Conservation (phyloP, 345 rosid species). For the Camelina neglecta region DNA sequence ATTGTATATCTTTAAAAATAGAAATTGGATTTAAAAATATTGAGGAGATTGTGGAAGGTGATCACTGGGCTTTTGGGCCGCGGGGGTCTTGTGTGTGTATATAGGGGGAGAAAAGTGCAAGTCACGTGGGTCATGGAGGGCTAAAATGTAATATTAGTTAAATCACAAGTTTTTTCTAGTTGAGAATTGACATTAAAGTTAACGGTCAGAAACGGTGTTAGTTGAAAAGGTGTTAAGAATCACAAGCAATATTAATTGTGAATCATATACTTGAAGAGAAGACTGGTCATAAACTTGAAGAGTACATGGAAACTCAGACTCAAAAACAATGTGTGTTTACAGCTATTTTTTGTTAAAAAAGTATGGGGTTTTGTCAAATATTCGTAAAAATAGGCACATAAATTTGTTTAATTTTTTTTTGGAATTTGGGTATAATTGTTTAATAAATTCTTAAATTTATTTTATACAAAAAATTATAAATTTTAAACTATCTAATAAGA, state of each 20-base stretch:
- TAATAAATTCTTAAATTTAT: too few species aligned
- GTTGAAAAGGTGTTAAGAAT: background rate
- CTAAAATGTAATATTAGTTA: conserved; percentile 7
- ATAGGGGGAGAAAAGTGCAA: background rate
- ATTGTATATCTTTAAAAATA: background rate
- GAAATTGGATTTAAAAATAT: background rate
- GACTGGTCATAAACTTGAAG: too few species aligned
- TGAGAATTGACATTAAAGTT: conserved; percentile 7
- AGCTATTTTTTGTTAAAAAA: too few species aligned
- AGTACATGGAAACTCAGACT: too few species aligned
- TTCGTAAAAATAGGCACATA: too few species aligned
- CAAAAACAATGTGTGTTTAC: too few species aligned
- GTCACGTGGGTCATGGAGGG: conserved; percentile 30
- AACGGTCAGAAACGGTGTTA: conserved; percentile 27
- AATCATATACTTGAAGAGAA: too few species aligned
- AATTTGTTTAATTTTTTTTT: too few species aligned
- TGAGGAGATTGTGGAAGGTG: background rate
- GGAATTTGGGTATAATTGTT: too few species aligned
- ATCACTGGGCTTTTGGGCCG: conserved; percentile 32
- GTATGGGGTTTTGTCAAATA: too few species aligned
- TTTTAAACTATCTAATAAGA: too few species aligned
- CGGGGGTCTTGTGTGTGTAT: conserved; percentile 21
- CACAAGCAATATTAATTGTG: background rate
- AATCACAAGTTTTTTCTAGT: conserved; percentile 1
- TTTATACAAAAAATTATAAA: too few species aligned